Base-by-base conservation (phyloP, 2,329 filamentous ascomycete species). In the Aureobasidium vineae region DNA sequence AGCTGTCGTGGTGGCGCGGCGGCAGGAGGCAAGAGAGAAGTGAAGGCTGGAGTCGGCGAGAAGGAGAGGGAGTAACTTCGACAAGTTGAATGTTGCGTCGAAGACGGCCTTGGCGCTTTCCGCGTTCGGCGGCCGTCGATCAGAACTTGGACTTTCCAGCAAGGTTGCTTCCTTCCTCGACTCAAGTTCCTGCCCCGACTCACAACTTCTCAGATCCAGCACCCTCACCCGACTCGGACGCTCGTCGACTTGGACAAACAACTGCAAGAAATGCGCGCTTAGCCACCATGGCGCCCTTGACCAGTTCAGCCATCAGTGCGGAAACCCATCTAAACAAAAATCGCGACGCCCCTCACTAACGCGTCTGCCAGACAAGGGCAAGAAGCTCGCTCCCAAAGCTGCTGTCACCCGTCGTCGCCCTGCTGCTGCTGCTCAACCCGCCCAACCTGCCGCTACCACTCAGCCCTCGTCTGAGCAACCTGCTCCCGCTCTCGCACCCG, bases 281-380 rank as follows among this genome's bases (percentile, higher is more conserved):
- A 50, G 41, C 41, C 60, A 65, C 23, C 49, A 79, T 83, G 77
- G 80, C 82, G 53, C 69, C 72, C 23, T 79, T 85, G 52, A 84
- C 83, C 68, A 84, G 81, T 71, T 85, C 83, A 65, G 82, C 80
- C 49, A 83, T 85, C 69, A 83, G 81, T 82, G 75, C 72, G 78
- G 64, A 7, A n/a, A 31, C 52, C 52, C 49, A 52, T 45, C 60
- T 69, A 52, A 64, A 68, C 33, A 41, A 38, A 33, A 65, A 66
- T 28, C 59, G 70, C 63, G 67, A 69, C 63, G 23, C 69, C 65
- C 67, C 36, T 66, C 54, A 69, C 66, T 68, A 26, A 70, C 41
- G 43, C 31, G 36, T 50, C 26, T 21, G 23, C 66, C 66, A 76
- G 77, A 79, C 68, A 77, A 78, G 66, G 77, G 79, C 21, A 82